A percentile compares a stretch with the other conserved stretches of the same genome.
phyloP scores from a whole-genome alignment of 2,329 filamentous ascomycete species.

The Pseudonectria buxi region DNA sequence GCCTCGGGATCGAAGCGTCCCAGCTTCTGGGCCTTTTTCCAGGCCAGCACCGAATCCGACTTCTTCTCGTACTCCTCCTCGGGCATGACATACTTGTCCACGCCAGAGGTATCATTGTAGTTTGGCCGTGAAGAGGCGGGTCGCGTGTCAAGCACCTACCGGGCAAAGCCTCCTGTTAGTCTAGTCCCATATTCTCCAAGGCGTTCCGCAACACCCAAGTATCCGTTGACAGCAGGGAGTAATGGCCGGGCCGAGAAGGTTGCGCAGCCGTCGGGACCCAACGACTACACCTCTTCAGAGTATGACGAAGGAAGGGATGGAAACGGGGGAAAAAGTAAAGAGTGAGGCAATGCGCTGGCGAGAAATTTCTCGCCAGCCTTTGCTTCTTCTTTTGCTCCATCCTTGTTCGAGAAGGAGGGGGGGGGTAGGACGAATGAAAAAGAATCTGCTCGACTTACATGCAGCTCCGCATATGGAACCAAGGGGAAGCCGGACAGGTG shows the following conservation, averaged over 20 bases:
- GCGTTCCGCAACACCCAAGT: too few species aligned
- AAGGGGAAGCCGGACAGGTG: constrained; percentile 60
- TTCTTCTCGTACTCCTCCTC: constrained; percentile 77
- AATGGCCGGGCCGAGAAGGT: not conserved
- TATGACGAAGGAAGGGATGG: not conserved
- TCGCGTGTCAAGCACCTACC: constrained; percentile 71
- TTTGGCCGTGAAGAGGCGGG: constrained; percentile 70
- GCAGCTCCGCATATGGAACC: constrained; percentile 68
- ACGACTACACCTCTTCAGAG: not conserved
- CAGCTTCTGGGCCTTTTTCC: constrained; percentile 94
- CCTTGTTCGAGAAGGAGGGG: not conserved
- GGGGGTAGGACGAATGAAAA: constrained; percentile 9
- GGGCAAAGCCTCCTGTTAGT: constrained; percentile 24
- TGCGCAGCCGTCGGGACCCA: too few species aligned
- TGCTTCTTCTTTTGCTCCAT: not conserved
- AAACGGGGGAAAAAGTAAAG: not conserved
- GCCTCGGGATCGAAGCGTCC: constrained; percentile 90
- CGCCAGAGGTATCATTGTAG: constrained; percentile 71
- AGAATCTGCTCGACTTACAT: constrained; percentile 51
- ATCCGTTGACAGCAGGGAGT: too few species aligned
- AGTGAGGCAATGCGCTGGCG: not conserved
- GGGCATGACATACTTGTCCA: constrained; percentile 90
- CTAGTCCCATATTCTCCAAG: constrained; percentile 17
- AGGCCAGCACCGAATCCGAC: constrained; percentile 81
- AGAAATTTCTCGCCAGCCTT: constrained; percentile 11